phyloP scores from a whole-genome alignment of 1,284 basidiomycete genomes.

The Lentinula novae-zelandiae region DNA sequence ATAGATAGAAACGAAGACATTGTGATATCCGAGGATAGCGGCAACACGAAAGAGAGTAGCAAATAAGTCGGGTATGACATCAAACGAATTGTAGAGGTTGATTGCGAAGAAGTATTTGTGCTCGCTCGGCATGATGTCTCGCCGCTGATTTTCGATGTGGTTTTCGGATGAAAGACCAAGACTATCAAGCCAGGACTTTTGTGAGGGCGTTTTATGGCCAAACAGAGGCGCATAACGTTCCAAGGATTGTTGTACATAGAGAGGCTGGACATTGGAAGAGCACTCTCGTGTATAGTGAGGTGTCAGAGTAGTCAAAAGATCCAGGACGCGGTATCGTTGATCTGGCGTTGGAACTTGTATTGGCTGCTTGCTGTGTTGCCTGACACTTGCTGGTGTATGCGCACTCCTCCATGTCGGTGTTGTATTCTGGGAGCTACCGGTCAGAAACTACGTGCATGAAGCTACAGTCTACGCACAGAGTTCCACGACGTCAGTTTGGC shows the following conservation, averaged over 20 bases:
- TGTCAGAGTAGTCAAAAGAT: conserved; percentile 81
- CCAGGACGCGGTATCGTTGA: conserved; percentile 81
- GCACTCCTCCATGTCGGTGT: conserved; percentile 53
- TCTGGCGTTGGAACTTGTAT: conserved; percentile 69
- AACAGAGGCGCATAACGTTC: conserved; percentile 83
- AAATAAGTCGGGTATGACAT: conserved; percentile 93
- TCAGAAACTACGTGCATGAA: conserved; percentile 3
- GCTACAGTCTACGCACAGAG: conserved; percentile 23
- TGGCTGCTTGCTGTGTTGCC: conserved; percentile 52
- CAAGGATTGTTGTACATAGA: conserved; percentile 79
- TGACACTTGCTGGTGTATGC: conserved; percentile 44
- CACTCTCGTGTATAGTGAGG: conserved; percentile 91
- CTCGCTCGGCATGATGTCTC: conserved; percentile 47
- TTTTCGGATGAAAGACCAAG: conserved; percentile 41
- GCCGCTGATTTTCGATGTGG: conserved; percentile 30
- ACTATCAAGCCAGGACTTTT: conserved; percentile 61
- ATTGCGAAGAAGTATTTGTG: conserved; percentile 99
- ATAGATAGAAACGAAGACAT: conserved; percentile 95
- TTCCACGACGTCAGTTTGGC: conserved; percentile 53
- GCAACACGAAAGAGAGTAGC: conserved; percentile 92
- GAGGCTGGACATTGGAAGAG: conserved; percentile 71
- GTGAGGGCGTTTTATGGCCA: conserved; percentile 65
- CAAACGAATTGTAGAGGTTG: conserved; percentile 98
- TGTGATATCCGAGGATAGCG: conserved; percentile 89
- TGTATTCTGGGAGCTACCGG: conserved; percentile 23